Base-by-base conservation (phyloP, 805 yeast genomes). In the Wickerhamiella musiphila region DNA sequence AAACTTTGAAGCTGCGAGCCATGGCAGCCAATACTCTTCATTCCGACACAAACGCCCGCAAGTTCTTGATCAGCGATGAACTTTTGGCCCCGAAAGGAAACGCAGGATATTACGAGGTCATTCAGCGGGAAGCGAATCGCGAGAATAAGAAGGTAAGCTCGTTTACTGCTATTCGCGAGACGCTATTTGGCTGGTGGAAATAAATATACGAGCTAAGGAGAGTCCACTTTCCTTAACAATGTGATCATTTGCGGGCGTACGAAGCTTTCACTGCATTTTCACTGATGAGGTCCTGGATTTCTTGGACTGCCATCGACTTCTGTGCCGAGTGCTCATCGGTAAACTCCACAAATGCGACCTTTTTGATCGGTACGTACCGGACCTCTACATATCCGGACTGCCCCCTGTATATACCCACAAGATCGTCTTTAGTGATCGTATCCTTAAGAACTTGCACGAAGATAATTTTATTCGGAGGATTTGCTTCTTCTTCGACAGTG, bases 341-440 rank as follows among this genome's bases (percentile, higher is more conserved):
- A 10, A 74, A 86, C 44, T 86, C 95, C 3, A 86, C 65, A 52
- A 86, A 77, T 8, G 90, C 92, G 28, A 86, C 66, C 23, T 67
- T 67, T 27, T 81, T 63, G 5, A 73, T 67, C 2, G 65, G 61
- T 18, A 86, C 82, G 23, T 71, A 54, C 33, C 92, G 67, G 2
- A 74, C 58, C 41, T 74, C 78, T 9, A 67, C 53, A 39, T 76
- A 75, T 0, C 93, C 94, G 1, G 60, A 54, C 38, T 47, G 65
- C 3, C 49, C 46, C 3, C 56, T 59, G 47, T 81, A 83, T 1
- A 60, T 40, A 0, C 43, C 53, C 3, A 48, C 49, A 6, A 83
- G 52, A 3, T 55, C 57, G 1, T 56, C 61, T 10, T 52, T 44
- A 2, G 63, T 48, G 3, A 60, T 46, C 11, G 50, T 61, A 3